phyloP scores from a whole-genome alignment of 805 yeast species.

The Jamesozyma lodderae region DNA sequence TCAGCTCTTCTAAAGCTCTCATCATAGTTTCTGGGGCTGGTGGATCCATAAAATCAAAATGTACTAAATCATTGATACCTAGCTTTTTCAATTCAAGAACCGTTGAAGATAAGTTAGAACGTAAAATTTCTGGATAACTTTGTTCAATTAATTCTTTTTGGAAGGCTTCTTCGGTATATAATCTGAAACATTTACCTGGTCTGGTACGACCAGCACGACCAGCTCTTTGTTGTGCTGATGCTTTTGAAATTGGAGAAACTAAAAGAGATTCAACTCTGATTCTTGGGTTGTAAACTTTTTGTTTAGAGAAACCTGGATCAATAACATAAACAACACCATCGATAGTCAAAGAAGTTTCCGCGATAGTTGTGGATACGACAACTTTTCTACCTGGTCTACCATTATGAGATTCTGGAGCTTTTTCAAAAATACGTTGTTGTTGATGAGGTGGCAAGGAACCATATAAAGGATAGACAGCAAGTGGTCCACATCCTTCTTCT shows the following conservation, averaged over 20 bases:
- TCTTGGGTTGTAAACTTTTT: conserved; percentile 93
- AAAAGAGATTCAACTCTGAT: conserved; percentile 89
- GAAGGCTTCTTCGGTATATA: conserved; percentile 95
- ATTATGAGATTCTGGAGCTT: conserved; percentile 66
- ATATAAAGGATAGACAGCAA: conserved; percentile 83
- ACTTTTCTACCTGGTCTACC: conserved; percentile 95
- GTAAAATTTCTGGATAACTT: conserved; percentile 88
- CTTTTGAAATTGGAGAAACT: conserved; percentile 94
- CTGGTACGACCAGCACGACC: conserved; percentile 99
- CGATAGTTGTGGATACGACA: conserved; percentile 87
- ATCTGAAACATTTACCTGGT: conserved; percentile 94
- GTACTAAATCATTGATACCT: conserved; percentile 92
- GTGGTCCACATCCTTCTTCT: conserved; percentile 85
- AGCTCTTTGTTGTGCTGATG: conserved; percentile 96
- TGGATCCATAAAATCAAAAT: conserved; percentile 97
- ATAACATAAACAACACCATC: conserved; percentile 97
- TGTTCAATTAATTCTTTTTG: conserved; percentile 89
- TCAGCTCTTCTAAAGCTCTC: conserved; percentile 94
- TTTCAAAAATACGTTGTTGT: conserved; percentile 88
- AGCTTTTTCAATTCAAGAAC: conserved; percentile 88
- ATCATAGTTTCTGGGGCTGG: conserved; percentile 99
- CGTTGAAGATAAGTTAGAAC: conserved; percentile 84
- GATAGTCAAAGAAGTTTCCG: conserved; percentile 94
- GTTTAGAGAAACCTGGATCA: conserved; percentile 95
- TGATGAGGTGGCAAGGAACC: conserved; percentile 95